These are phyloP conservation scores for Curvularia sp. DNA, from an alignment of 2,329 filamentous ascomycete genomes.

Conservation along the genomic window DNA sequence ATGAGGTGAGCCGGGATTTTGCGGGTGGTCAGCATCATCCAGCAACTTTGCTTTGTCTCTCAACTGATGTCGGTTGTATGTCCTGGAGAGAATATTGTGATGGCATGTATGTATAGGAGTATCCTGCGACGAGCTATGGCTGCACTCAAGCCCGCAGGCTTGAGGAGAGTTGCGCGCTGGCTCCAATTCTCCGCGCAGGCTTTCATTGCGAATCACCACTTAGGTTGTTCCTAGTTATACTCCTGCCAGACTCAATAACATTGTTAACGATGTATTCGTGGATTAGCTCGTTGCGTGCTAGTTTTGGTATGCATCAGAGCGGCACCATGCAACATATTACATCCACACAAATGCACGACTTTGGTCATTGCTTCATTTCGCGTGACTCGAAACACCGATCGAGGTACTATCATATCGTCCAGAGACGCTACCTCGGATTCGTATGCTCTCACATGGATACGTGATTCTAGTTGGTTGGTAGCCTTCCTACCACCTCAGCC, in stretches of 20 bases:
- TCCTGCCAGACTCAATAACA: not conserved
- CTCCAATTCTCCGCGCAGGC: not conserved
- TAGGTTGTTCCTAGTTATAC: not conserved
- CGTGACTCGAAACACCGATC: constrained; percentile 28
- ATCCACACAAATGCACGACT: not conserved
- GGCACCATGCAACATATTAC: not conserved
- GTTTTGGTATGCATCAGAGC: not conserved
- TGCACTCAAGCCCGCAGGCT: too few species aligned
- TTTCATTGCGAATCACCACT: not conserved
- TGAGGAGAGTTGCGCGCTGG: not conserved
- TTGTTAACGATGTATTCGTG: not conserved
- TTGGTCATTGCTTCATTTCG: constrained; percentile 38
- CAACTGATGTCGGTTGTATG: not conserved
- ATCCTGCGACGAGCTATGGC: not conserved
- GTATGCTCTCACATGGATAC: constrained; percentile 6
- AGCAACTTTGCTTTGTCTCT: not conserved
- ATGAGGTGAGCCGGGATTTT: constrained; percentile 32
- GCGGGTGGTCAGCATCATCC: constrained; percentile 30
- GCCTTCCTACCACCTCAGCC: constrained; percentile 85
- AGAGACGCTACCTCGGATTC: not conserved
- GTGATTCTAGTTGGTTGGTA: constrained; percentile 59
- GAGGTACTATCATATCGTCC: constrained; percentile 20
- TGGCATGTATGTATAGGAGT: not conserved
- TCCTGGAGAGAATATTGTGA: not conserved
- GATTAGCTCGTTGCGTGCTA: not conserved